Evolutionary conservation across 2,329 filamentous ascomycete species (phyloP).

Genomic region (Lojkania enalia): DNA sequence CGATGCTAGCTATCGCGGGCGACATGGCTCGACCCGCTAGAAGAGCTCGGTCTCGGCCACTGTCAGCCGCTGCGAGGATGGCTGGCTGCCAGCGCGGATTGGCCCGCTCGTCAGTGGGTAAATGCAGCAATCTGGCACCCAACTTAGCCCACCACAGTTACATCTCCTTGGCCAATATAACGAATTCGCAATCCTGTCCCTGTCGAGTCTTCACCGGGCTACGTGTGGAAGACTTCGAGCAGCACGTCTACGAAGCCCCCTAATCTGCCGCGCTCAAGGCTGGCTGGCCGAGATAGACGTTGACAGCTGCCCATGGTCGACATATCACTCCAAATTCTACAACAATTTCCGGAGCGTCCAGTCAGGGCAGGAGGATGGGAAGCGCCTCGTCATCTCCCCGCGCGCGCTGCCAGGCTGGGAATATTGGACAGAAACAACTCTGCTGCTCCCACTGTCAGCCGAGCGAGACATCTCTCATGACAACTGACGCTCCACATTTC

Average conservation of each 20-base stretch:
- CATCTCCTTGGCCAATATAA: constrained; percentile 30
- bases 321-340: background rate
- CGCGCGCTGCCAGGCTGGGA: background rate
- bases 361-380: background rate
- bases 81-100: constrained; percentile 6
- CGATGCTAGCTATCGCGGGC: constrained; percentile 11
- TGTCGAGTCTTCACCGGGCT: background rate
- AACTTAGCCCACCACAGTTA: constrained; percentile 10
- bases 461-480: background rate
- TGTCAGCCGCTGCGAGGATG: constrained; percentile 2
- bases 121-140: constrained; percentile 10
- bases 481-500: constrained; percentile 2
- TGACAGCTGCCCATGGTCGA: background rate
- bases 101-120: constrained; percentile 13
- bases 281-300: background rate
- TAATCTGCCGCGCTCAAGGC: background rate
- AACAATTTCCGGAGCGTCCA: background rate
- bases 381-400: background rate
- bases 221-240: background rate
- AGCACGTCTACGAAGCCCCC: background rate
- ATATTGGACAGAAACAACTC: background rate
- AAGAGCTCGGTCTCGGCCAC: background rate
- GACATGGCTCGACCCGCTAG: background rate
- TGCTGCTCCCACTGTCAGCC: background rate
- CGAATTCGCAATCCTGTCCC: constrained; percentile 13